Conservation (phyloP, 306 rosid genomes). For the Dryas alaskensis region DNA sequence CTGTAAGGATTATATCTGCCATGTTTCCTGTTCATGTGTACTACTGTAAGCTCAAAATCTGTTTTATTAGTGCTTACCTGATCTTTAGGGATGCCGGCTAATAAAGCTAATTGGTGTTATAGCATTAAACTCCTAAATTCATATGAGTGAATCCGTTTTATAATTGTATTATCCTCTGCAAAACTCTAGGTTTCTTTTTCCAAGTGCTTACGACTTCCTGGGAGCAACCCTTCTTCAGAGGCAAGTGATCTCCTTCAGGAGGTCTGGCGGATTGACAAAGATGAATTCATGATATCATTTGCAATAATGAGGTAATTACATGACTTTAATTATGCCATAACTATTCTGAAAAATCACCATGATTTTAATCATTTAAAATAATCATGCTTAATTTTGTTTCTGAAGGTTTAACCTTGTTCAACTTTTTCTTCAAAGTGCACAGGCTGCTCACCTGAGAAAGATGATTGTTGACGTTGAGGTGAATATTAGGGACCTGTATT, state of each 20-base stretch:
- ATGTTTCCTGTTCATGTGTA: slow-evolving; percentile 17
- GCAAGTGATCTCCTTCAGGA: slow-evolving; percentile 54
- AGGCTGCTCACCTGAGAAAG: slow-evolving; percentile 63
- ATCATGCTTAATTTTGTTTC: slow-evolving; percentile 32
- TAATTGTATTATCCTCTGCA: slow-evolving; percentile 12
- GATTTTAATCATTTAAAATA: too few relatives aligned
- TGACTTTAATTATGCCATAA: neutral
- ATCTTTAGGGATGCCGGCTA: neutral
- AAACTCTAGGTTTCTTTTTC: slow-evolving; percentile 74
- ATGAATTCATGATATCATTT: slow-evolving; percentile 70
- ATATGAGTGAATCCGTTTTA: slow-evolving; percentile 15
- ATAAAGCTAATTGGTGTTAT: neutral
- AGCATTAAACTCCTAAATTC: neutral
- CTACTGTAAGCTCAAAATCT: slow-evolving; percentile 1
- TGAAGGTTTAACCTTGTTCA: slow-evolving; percentile 83
- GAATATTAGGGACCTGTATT: slow-evolving; percentile 18
- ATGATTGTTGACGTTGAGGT: slow-evolving; percentile 92
- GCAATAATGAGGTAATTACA: slow-evolving; percentile 73
- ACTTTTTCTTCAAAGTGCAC: slow-evolving; percentile 63
- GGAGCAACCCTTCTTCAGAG: slow-evolving; percentile 49
- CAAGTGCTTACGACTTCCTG: slow-evolving; percentile 70
- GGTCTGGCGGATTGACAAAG: slow-evolving; percentile 88
- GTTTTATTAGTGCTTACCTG: slow-evolving; percentile 13
- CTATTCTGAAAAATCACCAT: neutral
- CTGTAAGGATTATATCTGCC: slow-evolving; percentile 52